Base-by-base conservation (phyloP, 2,329 filamentous ascomycete genomes). In the Xenoacremonium recifei region DNA sequence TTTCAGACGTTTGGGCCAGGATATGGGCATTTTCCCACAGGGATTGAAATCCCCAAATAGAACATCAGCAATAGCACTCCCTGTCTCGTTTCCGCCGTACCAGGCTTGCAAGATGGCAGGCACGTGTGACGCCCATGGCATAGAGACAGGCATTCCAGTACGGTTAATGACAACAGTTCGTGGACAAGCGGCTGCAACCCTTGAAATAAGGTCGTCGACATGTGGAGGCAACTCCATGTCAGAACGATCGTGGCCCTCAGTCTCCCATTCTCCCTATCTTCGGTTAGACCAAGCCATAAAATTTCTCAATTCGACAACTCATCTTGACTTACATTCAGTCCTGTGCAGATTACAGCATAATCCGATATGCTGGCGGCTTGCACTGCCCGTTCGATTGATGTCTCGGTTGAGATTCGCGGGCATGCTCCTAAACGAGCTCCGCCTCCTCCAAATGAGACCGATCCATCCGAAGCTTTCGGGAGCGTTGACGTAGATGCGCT, bases 221-320 rank as follows among this genome's bases (percentile, higher is more conserved):
- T 38, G 37, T 0, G 45, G 45, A 11, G 50, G 50, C 12, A 53
- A 39, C 21, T 29, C 38, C 50, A 53, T 53, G 21, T 25, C 40
- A 18, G 42, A 31, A 4, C 50, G 40, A 21, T 53, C 48, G 6
- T 42, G 37, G 5, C 48, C 50, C 20, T 53, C 50, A 2, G 35
- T 45, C 19, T 53, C 50, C 47, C 47, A 50, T 15, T 53, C 50
- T 18, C 42, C 48, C 12, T n/a, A n/a, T n/a, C n/a, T n/a, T n/a
- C n/a, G n/a, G 36, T 39, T 25, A 42, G 19, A 3, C 43, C 43
- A 6, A 29, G n/a, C n/a, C n/a, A n/a, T n/a, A n/a, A n/a, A n/a
- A n/a, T n/a, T n/a, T n/a, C n/a, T n/a, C n/a, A n/a, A n/a, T n/a
- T n/a, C n/a, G n/a, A n/a, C n/a, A n/a, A n/a, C n/a, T n/a, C n/a